Conservation (phyloP, 805 yeast species). For the Yarrowia sp. region DNA sequence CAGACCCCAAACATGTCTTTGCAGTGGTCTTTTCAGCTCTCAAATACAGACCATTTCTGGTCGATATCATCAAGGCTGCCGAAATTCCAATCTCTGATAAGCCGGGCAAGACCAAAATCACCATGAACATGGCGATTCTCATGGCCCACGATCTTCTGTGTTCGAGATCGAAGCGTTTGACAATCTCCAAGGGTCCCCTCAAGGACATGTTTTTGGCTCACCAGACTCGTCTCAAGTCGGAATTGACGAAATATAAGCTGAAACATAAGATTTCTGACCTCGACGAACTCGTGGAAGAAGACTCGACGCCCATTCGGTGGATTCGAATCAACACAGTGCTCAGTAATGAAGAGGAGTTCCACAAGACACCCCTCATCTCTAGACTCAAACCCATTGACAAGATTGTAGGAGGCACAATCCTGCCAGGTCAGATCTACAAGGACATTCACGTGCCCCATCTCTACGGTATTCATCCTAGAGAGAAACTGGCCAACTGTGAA, state of each 20-base stretch:
- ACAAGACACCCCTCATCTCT: constrained; percentile 51
- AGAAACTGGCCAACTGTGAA: constrained; percentile 68
- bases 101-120: constrained; percentile 57
- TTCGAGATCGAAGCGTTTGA: constrained; percentile 78
- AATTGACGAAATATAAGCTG: constrained; percentile 76
- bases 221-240: constrained; percentile 83
- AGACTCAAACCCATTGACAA: constrained; percentile 56
- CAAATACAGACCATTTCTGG: constrained; percentile 70
- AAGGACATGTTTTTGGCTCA: constrained; percentile 81
- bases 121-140: constrained; percentile 63
- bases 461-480: constrained; percentile 82
- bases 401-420: constrained; percentile 54
- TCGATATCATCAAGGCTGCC: constrained; percentile 68
- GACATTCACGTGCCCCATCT: constrained; percentile 79
- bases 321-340: constrained; percentile 65
- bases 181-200: constrained; percentile 85
- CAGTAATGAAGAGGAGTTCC: constrained; percentile 51
- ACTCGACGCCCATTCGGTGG: constrained; percentile 57
- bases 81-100: constrained; percentile 63
- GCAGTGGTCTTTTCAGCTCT: constrained; percentile 84
- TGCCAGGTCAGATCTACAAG: constrained; percentile 66
- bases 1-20: constrained; percentile 83
- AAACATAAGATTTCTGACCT: constrained; percentile 68
- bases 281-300: constrained; percentile 55
- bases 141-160: constrained; percentile 83